phyloP scores from a whole-genome alignment of 2,329 filamentous ascomycete genomes.

The Aspergillus sp. region DNA sequence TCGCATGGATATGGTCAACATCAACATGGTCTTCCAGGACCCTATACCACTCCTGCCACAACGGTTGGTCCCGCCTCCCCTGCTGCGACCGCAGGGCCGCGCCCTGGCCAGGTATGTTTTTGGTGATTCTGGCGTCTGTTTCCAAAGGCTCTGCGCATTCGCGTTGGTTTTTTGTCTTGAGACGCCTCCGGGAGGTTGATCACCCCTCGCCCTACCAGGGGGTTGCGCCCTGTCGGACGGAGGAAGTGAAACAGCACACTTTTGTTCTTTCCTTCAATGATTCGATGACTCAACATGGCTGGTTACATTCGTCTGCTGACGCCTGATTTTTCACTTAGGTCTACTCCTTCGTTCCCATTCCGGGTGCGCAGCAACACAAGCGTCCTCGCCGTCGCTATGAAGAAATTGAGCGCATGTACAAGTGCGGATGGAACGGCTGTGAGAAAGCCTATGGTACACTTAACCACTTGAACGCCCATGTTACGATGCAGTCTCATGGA shows the following conservation, averaged over 20 bases:
- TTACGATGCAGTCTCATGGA: constrained; percentile 98
- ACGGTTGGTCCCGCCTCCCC: constrained; percentile 60
- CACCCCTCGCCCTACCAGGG: constrained; percentile 13
- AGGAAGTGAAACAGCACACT: constrained; percentile 19
- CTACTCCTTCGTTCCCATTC: constrained; percentile 96
- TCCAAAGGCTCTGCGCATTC: constrained; percentile 26
- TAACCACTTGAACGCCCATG: constrained; percentile 96
- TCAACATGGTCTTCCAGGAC: constrained; percentile 48
- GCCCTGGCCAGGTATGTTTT: constrained; percentile 62
- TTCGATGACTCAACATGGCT: no score
- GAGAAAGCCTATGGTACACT: constrained; percentile 98
- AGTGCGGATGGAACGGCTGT: constrained; percentile 97
- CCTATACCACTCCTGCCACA: constrained; percentile 54
- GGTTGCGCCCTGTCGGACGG: constrained; percentile 12
- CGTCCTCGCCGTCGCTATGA: constrained; percentile 89
- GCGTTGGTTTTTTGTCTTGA: constrained; percentile 29
- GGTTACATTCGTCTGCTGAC: constrained; percentile 1
- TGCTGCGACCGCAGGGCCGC: constrained; percentile 60
- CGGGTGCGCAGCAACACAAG: constrained; percentile 95
- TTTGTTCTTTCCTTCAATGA: constrained; percentile 15
- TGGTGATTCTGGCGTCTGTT: constrained; percentile 36
- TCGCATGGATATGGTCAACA: constrained; percentile 46
- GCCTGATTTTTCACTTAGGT: constrained; percentile 58
- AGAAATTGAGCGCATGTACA: constrained; percentile 99
- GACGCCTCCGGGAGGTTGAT: constrained; percentile 18